A percentile compares a stretch with the other conserved stretches of the same genome.
Evolutionary conservation across 169 alveolate species (phyloP).

Genomic region (Plasmodium chabaudi): DNA sequence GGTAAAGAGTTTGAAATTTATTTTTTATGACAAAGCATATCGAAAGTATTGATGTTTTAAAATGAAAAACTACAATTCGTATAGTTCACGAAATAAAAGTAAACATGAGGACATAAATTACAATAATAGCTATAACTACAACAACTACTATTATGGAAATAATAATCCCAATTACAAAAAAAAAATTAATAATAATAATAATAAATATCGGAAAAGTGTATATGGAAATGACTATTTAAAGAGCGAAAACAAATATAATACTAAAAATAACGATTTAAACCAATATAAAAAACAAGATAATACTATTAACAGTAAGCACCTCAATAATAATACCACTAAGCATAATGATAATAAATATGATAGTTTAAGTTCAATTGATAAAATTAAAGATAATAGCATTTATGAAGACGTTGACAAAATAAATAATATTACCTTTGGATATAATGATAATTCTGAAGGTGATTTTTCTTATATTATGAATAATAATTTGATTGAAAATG

Average conservation of each 20-base stretch:
- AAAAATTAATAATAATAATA: constrained; percentile 29
- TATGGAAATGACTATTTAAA: constrained; percentile 46
- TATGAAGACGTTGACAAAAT: constrained; percentile 67
- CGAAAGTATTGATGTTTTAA: constrained; percentile 3
- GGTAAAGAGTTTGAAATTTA: no score
- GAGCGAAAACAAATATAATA: constrained; percentile 3
- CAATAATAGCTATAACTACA: constrained; percentile 22
- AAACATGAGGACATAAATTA: constrained; percentile 47
- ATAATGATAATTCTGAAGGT: constrained; percentile 36
- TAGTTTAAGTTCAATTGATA: background rate
- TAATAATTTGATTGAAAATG: constrained; percentile 72
- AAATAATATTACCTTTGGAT: constrained; percentile 66
- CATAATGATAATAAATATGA: background rate
- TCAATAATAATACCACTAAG: background rate
- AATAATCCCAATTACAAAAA: constrained; percentile 11
- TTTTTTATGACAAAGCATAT: background rate
- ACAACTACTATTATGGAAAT: constrained; percentile 14
- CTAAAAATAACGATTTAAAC: background rate
- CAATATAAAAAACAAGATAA: background rate
- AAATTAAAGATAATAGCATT: constrained; percentile 38
- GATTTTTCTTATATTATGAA: constrained; percentile 55
- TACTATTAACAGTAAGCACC: background rate
- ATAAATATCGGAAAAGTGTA: constrained; percentile 24
- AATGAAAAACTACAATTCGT: constrained; percentile 65
- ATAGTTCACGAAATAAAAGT: constrained; percentile 29